Evolutionary conservation across 305 asterid species (phyloP).

Genomic region (Fraxinus xanthoxyloides): DNA sequence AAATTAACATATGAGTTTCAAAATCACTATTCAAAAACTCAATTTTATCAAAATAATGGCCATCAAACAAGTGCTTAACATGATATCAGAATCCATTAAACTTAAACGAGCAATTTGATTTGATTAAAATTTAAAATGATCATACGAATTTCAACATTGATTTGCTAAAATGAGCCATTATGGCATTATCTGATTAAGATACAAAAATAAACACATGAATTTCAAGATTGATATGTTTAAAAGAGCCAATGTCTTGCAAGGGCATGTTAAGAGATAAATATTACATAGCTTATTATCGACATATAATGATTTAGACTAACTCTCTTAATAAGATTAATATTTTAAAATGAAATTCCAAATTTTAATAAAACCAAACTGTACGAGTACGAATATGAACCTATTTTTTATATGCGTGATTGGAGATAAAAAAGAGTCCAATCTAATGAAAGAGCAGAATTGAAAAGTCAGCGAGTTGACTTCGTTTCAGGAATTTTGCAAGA

Average conservation of each 20-base stretch:
- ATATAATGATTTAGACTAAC: too few relatives aligned
- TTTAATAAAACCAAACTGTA: not conserved
- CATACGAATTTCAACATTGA: too few relatives aligned
- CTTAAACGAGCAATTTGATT: too few relatives aligned
- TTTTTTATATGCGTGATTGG: not conserved
- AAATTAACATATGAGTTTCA: not conserved
- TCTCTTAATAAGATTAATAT: too few relatives aligned
- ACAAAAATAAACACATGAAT: too few relatives aligned
- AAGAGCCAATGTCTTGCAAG: not conserved
- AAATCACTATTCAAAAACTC: not conserved
- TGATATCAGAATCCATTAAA: too few relatives aligned
- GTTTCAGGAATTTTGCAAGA: not conserved
- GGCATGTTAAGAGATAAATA: too few relatives aligned
- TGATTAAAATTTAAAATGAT: not conserved
- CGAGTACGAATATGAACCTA: not conserved
- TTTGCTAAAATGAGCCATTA: not conserved
- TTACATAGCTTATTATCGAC: not conserved
- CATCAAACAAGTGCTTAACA: too few relatives aligned
- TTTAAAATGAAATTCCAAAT: not conserved
- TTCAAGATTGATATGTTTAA: too few relatives aligned
- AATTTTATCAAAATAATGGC: too few relatives aligned
- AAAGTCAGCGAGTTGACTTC: not conserved
- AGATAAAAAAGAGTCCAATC: not conserved
- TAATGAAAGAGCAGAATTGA: not conserved
- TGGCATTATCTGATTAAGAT: not conserved